These are phyloP conservation scores for Agrostemma githago DNA, from an alignment of 148 eudicot genomes.

Conservation along the genomic window DNA sequence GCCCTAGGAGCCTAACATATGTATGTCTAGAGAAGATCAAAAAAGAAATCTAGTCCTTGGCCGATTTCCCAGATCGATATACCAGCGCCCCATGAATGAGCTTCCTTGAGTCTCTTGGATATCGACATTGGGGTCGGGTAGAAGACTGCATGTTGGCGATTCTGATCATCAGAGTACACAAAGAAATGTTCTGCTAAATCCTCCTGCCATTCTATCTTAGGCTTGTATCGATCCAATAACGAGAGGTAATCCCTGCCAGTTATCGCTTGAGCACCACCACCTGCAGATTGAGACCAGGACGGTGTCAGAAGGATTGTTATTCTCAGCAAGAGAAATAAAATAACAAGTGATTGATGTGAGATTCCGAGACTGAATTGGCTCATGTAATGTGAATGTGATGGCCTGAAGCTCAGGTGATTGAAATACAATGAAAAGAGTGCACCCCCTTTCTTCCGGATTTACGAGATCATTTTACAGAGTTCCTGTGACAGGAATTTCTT, in stretches of 20 bases:
- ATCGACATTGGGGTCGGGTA: slow-evolving; percentile 78
- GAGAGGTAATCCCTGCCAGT: slow-evolving; percentile 79
- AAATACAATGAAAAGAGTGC: neutral
- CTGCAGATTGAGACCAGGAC: slow-evolving; percentile 34
- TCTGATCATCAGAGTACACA: slow-evolving; percentile 52
- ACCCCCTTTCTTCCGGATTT: neutral
- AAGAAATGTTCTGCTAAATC: slow-evolving; percentile 83
- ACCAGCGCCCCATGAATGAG: slow-evolving; percentile 84
- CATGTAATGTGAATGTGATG: too few relatives aligned
- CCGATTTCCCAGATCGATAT: slow-evolving; percentile 99
- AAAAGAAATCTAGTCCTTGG: slow-evolving; percentile 93
- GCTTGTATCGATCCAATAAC: slow-evolving; percentile 63
- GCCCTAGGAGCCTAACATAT: neutral
- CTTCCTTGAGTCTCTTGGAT: slow-evolving; percentile 66
- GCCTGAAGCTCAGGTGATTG: neutral
- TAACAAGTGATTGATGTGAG: neutral
- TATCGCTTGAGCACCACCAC: slow-evolving; percentile 68
- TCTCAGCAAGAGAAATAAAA: slow-evolving; percentile 8
- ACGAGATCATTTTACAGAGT: neutral
- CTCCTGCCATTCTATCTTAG: slow-evolving; percentile 65
- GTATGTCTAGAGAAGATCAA: slow-evolving; percentile 49
- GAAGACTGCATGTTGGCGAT: slow-evolving; percentile 71
- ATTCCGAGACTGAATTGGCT: neutral
- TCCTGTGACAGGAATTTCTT: too few relatives aligned
- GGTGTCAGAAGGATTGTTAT: slow-evolving; percentile 10